These are phyloP conservation scores for Cadophora sp. DNA, from an alignment of 2,329 filamentous ascomycete genomes.

Conservation along the genomic window DNA sequence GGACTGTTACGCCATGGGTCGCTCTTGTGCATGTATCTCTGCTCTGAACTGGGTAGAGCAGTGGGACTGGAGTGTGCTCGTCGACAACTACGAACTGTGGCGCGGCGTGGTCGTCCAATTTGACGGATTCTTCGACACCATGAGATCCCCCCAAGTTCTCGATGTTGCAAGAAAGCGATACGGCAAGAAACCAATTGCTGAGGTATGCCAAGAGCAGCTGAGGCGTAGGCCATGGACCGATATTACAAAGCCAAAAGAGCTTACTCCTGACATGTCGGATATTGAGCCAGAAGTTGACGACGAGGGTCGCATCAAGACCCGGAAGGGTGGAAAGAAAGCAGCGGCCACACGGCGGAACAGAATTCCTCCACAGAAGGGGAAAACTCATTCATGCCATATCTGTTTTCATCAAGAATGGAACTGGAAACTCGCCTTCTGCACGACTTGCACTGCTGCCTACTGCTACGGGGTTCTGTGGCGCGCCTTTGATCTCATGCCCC, in stretches of 20 bases:
- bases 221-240: slow-evolving; percentile 82
- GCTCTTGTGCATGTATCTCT: slow-evolving; percentile 89
- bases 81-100: slow-evolving; percentile 83
- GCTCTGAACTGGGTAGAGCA: slow-evolving; percentile 91
- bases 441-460: slow-evolving; percentile 77
- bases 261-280: slow-evolving; percentile 53
- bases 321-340: slow-evolving; percentile 65
- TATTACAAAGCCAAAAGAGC: slow-evolving; percentile 56
- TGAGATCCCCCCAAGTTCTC: slow-evolving; percentile 73
- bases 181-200: slow-evolving; percentile 81
- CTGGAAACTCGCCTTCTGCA: slow-evolving; percentile 87
- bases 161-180: slow-evolving; percentile 70
- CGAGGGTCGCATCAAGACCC: slow-evolving; percentile 65
- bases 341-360: slow-evolving; percentile 39
- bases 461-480: slow-evolving; percentile 94
- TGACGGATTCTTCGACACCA: slow-evolving; percentile 69
- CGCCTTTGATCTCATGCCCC: slow-evolving; percentile 89
- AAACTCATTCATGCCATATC: slow-evolving; percentile 75
- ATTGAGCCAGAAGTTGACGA: slow-evolving; percentile 67
- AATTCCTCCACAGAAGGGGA: slow-evolving; percentile 54
- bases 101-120: slow-evolving; percentile 77
- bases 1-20: slow-evolving; percentile 98
- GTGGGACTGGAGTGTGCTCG: slow-evolving; percentile 82
- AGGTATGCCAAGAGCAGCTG: slow-evolving; percentile 93
- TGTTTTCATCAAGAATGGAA: slow-evolving; percentile 80